Base-by-base conservation (phyloP, 2,329 filamentous ascomycete species). In the Aspergillus novofumigatus region DNA sequence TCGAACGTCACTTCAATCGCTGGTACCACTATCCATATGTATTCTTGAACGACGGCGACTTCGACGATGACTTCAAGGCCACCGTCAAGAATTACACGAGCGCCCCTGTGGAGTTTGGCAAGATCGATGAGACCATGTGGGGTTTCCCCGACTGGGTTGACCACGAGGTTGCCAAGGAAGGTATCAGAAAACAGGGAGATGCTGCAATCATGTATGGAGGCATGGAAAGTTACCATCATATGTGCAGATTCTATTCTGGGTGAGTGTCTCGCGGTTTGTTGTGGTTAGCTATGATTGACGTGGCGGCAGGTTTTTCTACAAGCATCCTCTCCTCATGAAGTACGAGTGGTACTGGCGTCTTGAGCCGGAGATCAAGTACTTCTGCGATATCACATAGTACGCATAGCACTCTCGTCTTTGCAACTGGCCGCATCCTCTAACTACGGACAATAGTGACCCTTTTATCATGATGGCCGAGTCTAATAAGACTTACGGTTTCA, bases 271-370 rank as follows among this genome's bases (percentile, higher is more conserved):
- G 44, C n/a, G 25, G 20, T 4, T 4, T 6, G 23, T 29, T 20
- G 9, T 14, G 11, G 14, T 32, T 8, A 38, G n/a, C 9, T 21
- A 17, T 42, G 47, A 47, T 62, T 67, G 56, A 70, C 51, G 67
- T 64, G 49, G 61, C 2, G 29, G 9, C 57, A 87, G 91, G 47
- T 94, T 95, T 78, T 99, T 99, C 78, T 99, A 94, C 81, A 96
- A 97, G 75, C 94, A 99, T 72, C 89, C 92, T 62, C 84, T 97
- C 35, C 84, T 99, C 49, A 85, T 90, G 71, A 97, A 97, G 77
- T 99, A 97, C 77, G 92, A 97, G 72, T 99, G 94, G 94, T 99
- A 99, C 81, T 99, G 94, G 94, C 91, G 94, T 62, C 81, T 99
- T 67, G 94, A 99, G 82, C 94, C 94, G 63, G 94, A 99, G 77